These are phyloP conservation scores for Fusarium sp. DNA, from an alignment of 2,329 filamentous ascomycete species.

Conservation along the genomic window DNA sequence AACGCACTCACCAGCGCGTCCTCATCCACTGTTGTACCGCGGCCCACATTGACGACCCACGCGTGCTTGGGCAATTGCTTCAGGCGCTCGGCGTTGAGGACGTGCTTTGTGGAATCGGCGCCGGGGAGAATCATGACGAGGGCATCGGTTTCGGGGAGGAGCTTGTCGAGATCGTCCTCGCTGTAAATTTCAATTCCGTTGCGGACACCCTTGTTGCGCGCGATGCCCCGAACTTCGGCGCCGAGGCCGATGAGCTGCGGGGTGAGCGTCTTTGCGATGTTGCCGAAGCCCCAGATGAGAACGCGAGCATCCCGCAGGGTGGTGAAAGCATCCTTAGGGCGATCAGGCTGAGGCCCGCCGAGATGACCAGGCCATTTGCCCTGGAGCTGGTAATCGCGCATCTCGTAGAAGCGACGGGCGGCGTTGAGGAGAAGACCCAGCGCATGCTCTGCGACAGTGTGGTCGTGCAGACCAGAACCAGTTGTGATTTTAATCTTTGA, in stretches of 20 bases:
- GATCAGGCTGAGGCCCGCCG: slow-evolving; percentile 71
- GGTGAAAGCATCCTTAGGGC: slow-evolving; percentile 68
- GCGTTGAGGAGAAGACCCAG: slow-evolving; percentile 69
- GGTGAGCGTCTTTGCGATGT: slow-evolving; percentile 72
- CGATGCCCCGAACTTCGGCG: slow-evolving; percentile 70
- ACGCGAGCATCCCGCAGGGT: slow-evolving; percentile 71
- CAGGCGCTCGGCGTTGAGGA: slow-evolving; percentile 67
- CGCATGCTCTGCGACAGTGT: slow-evolving; percentile 74
- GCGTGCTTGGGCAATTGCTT: slow-evolving; percentile 68
- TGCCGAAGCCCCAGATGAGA: slow-evolving; percentile 75
- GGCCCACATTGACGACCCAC: slow-evolving; percentile 67
- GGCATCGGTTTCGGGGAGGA: slow-evolving; percentile 71
- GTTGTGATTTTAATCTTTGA: slow-evolving; percentile 67
- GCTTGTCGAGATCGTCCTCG: slow-evolving; percentile 66
- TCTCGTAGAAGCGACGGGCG: slow-evolving; percentile 70
- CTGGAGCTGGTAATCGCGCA: slow-evolving; percentile 72
- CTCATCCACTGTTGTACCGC: slow-evolving; percentile 64
- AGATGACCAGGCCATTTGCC: slow-evolving; percentile 72
- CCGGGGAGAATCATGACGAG: slow-evolving; percentile 77
- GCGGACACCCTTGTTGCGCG: slow-evolving; percentile 68
- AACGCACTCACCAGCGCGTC: slow-evolving; percentile 62
- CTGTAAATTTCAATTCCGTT: slow-evolving; percentile 69
- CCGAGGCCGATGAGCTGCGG: slow-evolving; percentile 68
- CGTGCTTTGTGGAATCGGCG: slow-evolving; percentile 67
- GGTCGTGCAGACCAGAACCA: slow-evolving; percentile 73